Evolutionary conservation across 306 rosid species (phyloP).

Genomic region (Gleditsia sinensis): DNA sequence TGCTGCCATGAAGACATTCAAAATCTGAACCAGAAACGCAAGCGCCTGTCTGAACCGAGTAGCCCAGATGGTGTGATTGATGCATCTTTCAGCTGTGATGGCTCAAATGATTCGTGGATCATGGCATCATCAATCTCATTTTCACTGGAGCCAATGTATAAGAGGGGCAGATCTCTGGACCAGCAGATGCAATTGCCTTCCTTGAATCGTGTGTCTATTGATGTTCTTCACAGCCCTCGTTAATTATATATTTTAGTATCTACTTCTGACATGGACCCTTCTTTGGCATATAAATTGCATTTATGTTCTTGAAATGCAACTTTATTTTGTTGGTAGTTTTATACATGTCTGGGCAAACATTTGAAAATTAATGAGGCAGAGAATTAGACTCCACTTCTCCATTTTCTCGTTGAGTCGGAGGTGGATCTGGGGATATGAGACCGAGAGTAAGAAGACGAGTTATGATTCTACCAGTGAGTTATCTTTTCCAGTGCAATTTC

Average conservation of each 20-base stretch:
- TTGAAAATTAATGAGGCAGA: slow-evolving; percentile 36
- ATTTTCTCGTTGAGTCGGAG: slow-evolving; percentile 8
- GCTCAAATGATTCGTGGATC: slow-evolving; percentile 67
- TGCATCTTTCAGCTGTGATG: slow-evolving; percentile 64
- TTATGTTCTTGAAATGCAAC: slow-evolving; percentile 40
- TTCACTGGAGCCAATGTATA: slow-evolving; percentile 51
- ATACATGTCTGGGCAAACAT: slow-evolving; percentile 35
- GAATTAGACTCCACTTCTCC: slow-evolving; percentile 23
- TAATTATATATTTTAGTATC: slow-evolving; percentile 42
- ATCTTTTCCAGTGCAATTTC: too few relatives aligned
- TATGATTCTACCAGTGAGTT: slow-evolving; percentile 17
- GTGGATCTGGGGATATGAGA: slow-evolving; percentile 28
- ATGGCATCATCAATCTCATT: slow-evolving; percentile 43
- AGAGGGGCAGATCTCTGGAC: slow-evolving; percentile 62
- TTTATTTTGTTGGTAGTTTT: slow-evolving; percentile 32
- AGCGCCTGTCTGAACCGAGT: slow-evolving; percentile 45
- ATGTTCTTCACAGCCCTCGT: slow-evolving; percentile 56
- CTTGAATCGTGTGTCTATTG: slow-evolving; percentile 47
- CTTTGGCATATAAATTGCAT: slow-evolving; percentile 35
- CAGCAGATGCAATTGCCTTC: slow-evolving; percentile 65
- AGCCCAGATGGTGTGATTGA: slow-evolving; percentile 68
- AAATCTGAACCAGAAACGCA: slow-evolving; percentile 47
- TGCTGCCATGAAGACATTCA: slow-evolving; percentile 33
- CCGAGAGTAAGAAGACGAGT: slow-evolving; percentile 25
- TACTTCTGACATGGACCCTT: slow-evolving; percentile 44